Conservation (phyloP, 495 filamentous ascomycete genomes). For the Darksidea phi region DNA sequence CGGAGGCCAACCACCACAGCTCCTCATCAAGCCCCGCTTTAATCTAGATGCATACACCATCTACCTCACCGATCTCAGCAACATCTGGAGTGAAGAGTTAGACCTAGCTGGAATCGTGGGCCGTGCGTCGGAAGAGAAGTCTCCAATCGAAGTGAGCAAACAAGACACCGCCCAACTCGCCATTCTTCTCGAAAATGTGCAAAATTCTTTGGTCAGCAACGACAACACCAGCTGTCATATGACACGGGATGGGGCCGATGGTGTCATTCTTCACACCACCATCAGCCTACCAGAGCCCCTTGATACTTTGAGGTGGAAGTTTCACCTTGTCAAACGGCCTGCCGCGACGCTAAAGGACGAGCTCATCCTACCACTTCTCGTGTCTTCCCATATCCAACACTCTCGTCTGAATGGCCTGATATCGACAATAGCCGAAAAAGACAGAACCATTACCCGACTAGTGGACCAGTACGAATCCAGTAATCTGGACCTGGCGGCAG, state of each 20-base stretch:
- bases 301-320: slow-evolving; percentile 66
- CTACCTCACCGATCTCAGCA: slow-evolving; percentile 77
- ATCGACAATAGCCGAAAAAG: slow-evolving; percentile 68
- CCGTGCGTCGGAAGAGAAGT: slow-evolving; percentile 63
- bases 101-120: slow-evolving; percentile 61
- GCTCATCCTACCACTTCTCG: slow-evolving; percentile 69
- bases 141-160: slow-evolving; percentile 83
- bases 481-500: slow-evolving; percentile 62
- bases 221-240: slow-evolving; percentile 42
- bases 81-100: slow-evolving; percentile 78
- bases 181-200: slow-evolving; percentile 71
- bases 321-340: slow-evolving; percentile 57
- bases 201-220: slow-evolving; percentile 56
- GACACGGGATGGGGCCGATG: slow-evolving; percentile 38
- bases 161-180: slow-evolving; percentile 63
- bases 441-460: slow-evolving; percentile 70
- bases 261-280: slow-evolving; percentile 58
- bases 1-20: slow-evolving; percentile 20
- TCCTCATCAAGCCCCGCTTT: slow-evolving; percentile 51
- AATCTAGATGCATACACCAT: slow-evolving; percentile 63
- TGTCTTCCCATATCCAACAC: slow-evolving; percentile 53
- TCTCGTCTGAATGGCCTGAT: slow-evolving; percentile 57
- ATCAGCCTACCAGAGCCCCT: slow-evolving; percentile 66
- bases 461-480: slow-evolving; percentile 75
- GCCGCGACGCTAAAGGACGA: slow-evolving; percentile 56